These are phyloP conservation scores for Kurtzmaniella natalensis DNA, from an alignment of 1,139 yeast genomes.

Conservation along the genomic window DNA sequence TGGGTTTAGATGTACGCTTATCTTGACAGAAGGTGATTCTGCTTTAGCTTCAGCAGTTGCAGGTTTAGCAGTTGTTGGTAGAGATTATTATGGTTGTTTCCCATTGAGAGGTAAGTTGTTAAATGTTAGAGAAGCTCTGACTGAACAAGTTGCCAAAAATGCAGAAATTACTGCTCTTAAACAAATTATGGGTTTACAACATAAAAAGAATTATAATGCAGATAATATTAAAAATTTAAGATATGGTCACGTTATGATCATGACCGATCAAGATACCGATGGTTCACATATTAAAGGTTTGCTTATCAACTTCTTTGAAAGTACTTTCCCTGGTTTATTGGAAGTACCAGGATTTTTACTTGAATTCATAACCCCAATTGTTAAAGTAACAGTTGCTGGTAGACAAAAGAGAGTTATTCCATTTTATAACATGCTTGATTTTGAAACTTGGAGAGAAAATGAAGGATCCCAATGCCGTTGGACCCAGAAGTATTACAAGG, in stretches of 20 bases:
- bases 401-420: slow-evolving; percentile 62
- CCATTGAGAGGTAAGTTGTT: slow-evolving; percentile 93
- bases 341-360: slow-evolving; percentile 88
- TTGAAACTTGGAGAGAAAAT: slow-evolving; percentile 86
- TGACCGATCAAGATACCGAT: slow-evolving; percentile 99
- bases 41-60: slow-evolving; percentile 92
- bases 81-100: slow-evolving; percentile 93
- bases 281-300: slow-evolving; percentile 98
- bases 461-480: slow-evolving; percentile 77
- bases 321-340: slow-evolving; percentile 90
- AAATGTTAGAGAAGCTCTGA: slow-evolving; percentile 93
- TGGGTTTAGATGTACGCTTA: slow-evolving; percentile 86
- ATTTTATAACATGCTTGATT: slow-evolving; percentile 94
- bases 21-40: slow-evolving; percentile 96
- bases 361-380: slow-evolving; percentile 96
- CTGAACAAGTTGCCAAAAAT: slow-evolving; percentile 89
- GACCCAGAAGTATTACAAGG: slow-evolving; percentile 95
- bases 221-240: slow-evolving; percentile 71
- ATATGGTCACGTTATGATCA: slow-evolving; percentile 96
- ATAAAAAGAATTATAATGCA: slow-evolving; percentile 67
- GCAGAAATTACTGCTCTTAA: slow-evolving; percentile 93
- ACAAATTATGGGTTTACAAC: slow-evolving; percentile 94
- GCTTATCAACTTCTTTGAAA: slow-evolving; percentile 86
- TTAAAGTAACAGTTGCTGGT: slow-evolving; percentile 74
- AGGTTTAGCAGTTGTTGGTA: slow-evolving; percentile 92